Evolutionary conservation across 2,329 filamentous ascomycete genomes (phyloP), one percentile per base, ranked within the genome.

Genomic region (Microdochium bolleyi): DNA sequence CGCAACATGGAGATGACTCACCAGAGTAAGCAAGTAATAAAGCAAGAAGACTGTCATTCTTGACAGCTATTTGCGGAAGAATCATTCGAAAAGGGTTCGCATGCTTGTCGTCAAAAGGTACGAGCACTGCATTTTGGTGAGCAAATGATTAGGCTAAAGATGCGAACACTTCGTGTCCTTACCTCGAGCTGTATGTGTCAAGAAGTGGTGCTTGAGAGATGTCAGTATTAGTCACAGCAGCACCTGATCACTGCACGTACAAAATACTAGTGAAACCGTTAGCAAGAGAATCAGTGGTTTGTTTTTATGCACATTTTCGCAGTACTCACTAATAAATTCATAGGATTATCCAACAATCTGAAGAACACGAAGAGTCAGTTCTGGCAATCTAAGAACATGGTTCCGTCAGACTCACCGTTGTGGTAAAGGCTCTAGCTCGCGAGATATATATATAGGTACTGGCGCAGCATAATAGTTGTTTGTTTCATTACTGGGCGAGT

Each of bases 101-200:
- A 41, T 73, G 70, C 27, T 69, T 68, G 44, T 77, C 73, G 61
- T 82, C 73, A 59, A 82, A 73, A 52, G 79, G 72, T 24, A 75
- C 73, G 38, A 76, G 68, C 32, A 74, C 70, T 67, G 34, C 52
- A 1, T 78, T 75, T 62, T 83, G 84, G 52, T 80, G 71, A 52
- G 76, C 73, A 61, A 81, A 30, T 3, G 11, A 24, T 46, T 24
- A 2, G 16, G 25, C 8, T 11, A 10, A 3, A 25, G 22, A 22
- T 85, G 60, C 27, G 27, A 30, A 30, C 27, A 30, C 11, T 30
- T 30, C 27, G 85, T 78, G 2, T 82, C 76, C 52, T 84, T 65
- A 70, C 73, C 83, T 55, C 82, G 80, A 8, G 88, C 88, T 2
- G 89, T 94, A 66, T 94, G 87, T 60, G 92, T 89, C 54, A 94